Percentiles rank a stretch among this genome's conserved stretches.
These are phyloP conservation scores for Plasmodium chabaudi DNA, from an alignment of 169 alveolate genomes.

Conservation along the genomic window DNA sequence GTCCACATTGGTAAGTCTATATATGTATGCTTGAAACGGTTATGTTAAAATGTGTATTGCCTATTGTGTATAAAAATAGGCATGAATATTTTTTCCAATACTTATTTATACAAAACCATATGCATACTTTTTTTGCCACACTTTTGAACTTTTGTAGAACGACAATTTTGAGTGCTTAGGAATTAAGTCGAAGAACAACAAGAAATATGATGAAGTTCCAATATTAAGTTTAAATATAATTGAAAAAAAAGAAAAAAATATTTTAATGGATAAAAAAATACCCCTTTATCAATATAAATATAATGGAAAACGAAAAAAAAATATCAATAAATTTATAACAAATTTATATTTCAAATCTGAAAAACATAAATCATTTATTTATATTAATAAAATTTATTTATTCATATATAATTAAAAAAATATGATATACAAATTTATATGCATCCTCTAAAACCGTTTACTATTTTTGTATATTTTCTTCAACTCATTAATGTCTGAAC, in stretches of 20 bases:
- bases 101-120: too few species aligned
- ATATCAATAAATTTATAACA: slow-evolving; percentile 58
- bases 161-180: slow-evolving; percentile 71
- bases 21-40: too few species aligned
- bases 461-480: slow-evolving; percentile 38
- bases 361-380: slow-evolving; percentile 64
- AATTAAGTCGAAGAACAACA: slow-evolving; percentile 47
- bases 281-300: slow-evolving; percentile 63
- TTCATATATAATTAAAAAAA: slow-evolving; percentile 32
- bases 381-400: slow-evolving; percentile 55
- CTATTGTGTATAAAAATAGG: too few species aligned
- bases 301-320: slow-evolving; percentile 62
- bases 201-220: slow-evolving; percentile 57
- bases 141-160: slow-evolving; percentile 13
- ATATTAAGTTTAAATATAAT: slow-evolving; percentile 37
- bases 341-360: slow-evolving; percentile 66
- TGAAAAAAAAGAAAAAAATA: slow-evolving; percentile 53
- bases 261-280: slow-evolving; percentile 63
- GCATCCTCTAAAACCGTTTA: slow-evolving; percentile 33
- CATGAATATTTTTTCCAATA: too few species aligned
- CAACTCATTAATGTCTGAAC: slow-evolving; percentile 52
- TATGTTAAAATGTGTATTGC: neutral
- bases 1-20: slow-evolving; percentile 29
- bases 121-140: neutral
- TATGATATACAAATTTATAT: neutral